A percentile compares a stretch with the other conserved stretches of the same genome.
Evolutionary conservation across 1,284 basidiomycete species (phyloP).

Genomic region (Spongiforma sp.): DNA sequence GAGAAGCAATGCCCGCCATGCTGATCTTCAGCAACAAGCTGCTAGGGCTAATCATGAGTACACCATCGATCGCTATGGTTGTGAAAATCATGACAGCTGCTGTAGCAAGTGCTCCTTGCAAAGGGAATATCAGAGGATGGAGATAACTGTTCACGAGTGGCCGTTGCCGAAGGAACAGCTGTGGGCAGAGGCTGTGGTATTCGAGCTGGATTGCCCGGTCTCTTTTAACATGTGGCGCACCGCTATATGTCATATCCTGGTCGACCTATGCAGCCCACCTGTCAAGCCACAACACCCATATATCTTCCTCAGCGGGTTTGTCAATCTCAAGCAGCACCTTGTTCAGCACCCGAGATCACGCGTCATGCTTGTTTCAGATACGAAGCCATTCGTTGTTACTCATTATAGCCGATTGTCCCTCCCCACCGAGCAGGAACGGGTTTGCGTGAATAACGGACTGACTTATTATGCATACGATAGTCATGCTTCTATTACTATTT

Average conservation of each 20-base stretch:
- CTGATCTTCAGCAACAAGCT: slow-evolving; percentile 15
- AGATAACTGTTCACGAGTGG: slow-evolving; percentile 53
- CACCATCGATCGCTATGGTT: slow-evolving; percentile 1
- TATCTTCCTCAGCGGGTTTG: slow-evolving; percentile 19
- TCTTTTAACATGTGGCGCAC: slow-evolving; percentile 50
- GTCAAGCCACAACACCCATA: not conserved
- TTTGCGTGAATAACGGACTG: slow-evolving; percentile 45
- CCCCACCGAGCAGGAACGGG: slow-evolving; percentile 25
- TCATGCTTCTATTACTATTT: slow-evolving; percentile 16
- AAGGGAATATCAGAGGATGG: slow-evolving; percentile 24
- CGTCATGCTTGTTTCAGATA: slow-evolving; percentile 44
- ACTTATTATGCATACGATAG: slow-evolving; percentile 29
- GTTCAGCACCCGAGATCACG: slow-evolving; percentile 25
- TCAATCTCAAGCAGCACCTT: slow-evolving; percentile 12
- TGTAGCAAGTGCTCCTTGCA: slow-evolving; percentile 43
- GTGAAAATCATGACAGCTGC: not conserved
- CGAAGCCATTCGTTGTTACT: slow-evolving; percentile 44
- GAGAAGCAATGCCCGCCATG: slow-evolving; percentile 22
- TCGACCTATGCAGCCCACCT: slow-evolving; percentile 34
- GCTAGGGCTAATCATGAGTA: slow-evolving; percentile 6
- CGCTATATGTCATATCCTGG: slow-evolving; percentile 44
- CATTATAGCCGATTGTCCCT: slow-evolving; percentile 42
- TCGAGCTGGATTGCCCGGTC: slow-evolving; percentile 50
- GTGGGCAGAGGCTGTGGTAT: slow-evolving; percentile 41
- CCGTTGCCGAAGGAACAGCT: slow-evolving; percentile 44